phyloP scores from a whole-genome alignment of 257 asterid species.

The Apocynum venetum region DNA sequence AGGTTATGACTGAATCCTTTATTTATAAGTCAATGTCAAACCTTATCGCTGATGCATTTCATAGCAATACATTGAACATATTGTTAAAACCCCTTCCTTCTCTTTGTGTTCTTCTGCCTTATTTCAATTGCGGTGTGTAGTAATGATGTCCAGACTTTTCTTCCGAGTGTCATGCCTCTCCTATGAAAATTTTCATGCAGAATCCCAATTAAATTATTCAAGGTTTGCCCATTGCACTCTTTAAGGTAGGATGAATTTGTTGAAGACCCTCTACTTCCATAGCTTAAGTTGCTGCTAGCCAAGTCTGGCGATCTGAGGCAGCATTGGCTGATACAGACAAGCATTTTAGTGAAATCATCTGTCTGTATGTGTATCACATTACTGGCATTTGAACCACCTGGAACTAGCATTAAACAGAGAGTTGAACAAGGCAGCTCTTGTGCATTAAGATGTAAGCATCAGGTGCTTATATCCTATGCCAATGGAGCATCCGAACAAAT shows the following conservation, averaged over 20 bases:
- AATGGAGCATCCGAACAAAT: neutral
- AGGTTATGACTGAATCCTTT: constrained; percentile 39
- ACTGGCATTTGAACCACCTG: neutral
- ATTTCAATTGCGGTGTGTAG: neutral
- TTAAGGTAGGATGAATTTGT: neutral
- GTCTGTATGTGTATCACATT: neutral
- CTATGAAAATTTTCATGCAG: neutral
- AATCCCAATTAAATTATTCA: neutral
- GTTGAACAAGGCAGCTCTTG: neutral
- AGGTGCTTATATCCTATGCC: neutral
- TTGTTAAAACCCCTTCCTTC: neutral
- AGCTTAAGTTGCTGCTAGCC: neutral
- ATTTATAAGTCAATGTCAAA: neutral
- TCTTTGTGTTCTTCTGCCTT: neutral
- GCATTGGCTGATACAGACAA: neutral
- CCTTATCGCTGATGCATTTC: neutral
- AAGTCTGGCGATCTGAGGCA: neutral
- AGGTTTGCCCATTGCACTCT: neutral
- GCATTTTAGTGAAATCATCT: neutral
- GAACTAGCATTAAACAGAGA: neutral
- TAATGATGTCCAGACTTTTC: neutral
- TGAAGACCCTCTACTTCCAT: neutral
- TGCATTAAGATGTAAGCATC: neutral
- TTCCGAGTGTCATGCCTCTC: neutral
- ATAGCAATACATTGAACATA: neutral